Conservation (phyloP, 1,139 yeast genomes). For the Kodamaea plutei region DNA sequence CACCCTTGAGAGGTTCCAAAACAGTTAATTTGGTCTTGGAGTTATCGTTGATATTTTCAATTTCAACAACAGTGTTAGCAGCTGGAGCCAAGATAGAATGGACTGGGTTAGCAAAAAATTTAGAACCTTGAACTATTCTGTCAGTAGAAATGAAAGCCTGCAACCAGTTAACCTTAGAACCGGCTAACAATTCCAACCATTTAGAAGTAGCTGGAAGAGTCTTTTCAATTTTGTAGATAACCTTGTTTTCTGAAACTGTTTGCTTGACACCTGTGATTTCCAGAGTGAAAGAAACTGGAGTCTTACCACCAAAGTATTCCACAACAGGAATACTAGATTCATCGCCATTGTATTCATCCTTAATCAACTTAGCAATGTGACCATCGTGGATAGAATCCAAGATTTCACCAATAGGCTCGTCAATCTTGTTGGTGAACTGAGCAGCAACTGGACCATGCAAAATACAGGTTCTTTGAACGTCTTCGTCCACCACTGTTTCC, state of each 20-base stretch:
- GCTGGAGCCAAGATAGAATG: conserved; percentile 78
- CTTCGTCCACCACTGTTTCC: conserved; percentile 93
- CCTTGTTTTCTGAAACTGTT: conserved; percentile 31
- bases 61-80: conserved; percentile 59
- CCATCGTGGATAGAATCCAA: conserved; percentile 88
- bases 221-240: conserved; percentile 47
- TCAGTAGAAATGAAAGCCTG: conserved; percentile 80
- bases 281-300: conserved; percentile 31
- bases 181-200: conserved; percentile 85
- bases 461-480: conserved; percentile 97
- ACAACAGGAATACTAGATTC: conserved; percentile 73
- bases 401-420: conserved; percentile 90
- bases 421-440: conserved; percentile 77
- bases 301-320: conserved; percentile 80
- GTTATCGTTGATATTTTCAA: conserved; percentile 48
- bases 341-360: conserved; percentile 70
- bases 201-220: conserved; percentile 44
- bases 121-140: conserved; percentile 79
- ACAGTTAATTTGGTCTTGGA: conserved; percentile 60
- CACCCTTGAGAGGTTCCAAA: conserved; percentile 71
- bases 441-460: conserved; percentile 99
- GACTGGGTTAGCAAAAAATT: conserved; percentile 75
- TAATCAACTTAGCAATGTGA: conserved; percentile 66
- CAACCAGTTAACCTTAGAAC: conserved; percentile 79
- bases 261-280: conserved; percentile 28